phyloP scores from a whole-genome alignment of 345 rosid genomes.

The Euphorbia lathyris region DNA sequence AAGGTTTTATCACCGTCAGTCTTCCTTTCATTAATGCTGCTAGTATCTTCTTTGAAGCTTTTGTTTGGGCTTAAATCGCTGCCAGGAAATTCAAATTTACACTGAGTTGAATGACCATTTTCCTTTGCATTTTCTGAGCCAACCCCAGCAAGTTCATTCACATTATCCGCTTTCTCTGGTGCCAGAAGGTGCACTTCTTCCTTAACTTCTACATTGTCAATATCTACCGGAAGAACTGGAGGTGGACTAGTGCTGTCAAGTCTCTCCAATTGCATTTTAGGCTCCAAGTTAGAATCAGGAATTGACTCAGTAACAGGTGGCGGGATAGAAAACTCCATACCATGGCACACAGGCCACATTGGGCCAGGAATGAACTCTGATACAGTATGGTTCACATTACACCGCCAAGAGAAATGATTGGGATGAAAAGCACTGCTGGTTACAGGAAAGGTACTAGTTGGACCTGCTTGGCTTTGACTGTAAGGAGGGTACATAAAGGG shows the following conservation, averaged over 20 bases:
- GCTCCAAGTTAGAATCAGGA: slow-evolving; percentile 44
- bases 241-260: slow-evolving; percentile 29
- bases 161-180: slow-evolving; percentile 33
- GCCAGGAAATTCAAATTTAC: slow-evolving; percentile 23
- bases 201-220: slow-evolving; percentile 44
- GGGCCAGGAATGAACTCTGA: slow-evolving; percentile 67
- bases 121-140: slow-evolving; percentile 33
- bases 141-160: slow-evolving; percentile 28
- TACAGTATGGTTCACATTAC: slow-evolving; percentile 48
- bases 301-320: slow-evolving; percentile 65
- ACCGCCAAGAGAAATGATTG: slow-evolving; percentile 88
- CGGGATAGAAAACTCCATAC: slow-evolving; percentile 61
- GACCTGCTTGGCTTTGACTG: slow-evolving; percentile 58
- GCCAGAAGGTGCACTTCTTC: slow-evolving; percentile 37
- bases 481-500: slow-evolving; percentile 80
- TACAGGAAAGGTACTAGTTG: slow-evolving; percentile 68
- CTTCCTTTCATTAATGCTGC: slow-evolving; percentile 36
- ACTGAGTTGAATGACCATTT: slow-evolving; percentile 31
- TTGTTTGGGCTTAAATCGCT: slow-evolving; percentile 29
- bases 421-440: slow-evolving; percentile 71
- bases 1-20: slow-evolving; percentile 70
- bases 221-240: slow-evolving; percentile 45
- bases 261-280: slow-evolving; percentile 33
- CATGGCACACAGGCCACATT: slow-evolving; percentile 73
- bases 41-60: slow-evolving; percentile 26